phyloP scores from a whole-genome alignment of 2,329 filamentous ascomycete genomes.

The Aspergillus pseudonomiae region DNA sequence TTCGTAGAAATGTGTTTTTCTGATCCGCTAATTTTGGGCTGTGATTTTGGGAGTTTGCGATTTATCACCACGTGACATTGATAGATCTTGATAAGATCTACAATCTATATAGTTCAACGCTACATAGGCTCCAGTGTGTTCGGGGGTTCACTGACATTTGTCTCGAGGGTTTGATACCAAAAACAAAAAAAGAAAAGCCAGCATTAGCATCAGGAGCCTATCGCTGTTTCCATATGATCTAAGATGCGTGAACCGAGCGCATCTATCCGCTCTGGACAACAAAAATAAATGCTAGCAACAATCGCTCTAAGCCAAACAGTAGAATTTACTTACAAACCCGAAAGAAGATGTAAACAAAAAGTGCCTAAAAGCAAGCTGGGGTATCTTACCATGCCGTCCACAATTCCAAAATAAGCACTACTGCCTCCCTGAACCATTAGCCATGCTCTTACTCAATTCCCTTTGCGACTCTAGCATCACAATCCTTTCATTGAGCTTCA shows the following conservation, averaged over 20 bases:
- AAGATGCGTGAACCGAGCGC: neutral
- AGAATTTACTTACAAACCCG: neutral
- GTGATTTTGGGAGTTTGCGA: conserved; percentile 1
- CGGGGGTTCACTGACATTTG: too few relatives aligned
- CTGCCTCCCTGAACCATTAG: conserved; percentile 41
- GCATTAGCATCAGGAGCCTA: neutral
- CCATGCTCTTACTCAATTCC: conserved; percentile 55
- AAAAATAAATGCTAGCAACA: neutral
- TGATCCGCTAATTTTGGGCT: conserved; percentile 3
- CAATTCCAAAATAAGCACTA: conserved; percentile 11
- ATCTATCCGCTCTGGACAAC: neutral
- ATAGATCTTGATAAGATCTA: conserved; percentile 10
- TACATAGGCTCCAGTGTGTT: too few relatives aligned
- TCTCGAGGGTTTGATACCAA: too few relatives aligned
- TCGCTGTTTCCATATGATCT: neutral
- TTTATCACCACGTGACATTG: conserved; percentile 16
- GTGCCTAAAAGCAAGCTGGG: neutral
- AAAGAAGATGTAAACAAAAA: neutral
- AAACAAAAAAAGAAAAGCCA: neutral
- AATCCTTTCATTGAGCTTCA: conserved; percentile 69
- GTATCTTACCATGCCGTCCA: neutral
- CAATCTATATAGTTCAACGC: neutral
- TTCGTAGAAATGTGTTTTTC: neutral
- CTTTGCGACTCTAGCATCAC: conserved; percentile 57
- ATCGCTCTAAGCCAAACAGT: neutral